phyloP scores from a whole-genome alignment of 2,329 filamentous ascomycete species.

The Diplodia sapinea region DNA sequence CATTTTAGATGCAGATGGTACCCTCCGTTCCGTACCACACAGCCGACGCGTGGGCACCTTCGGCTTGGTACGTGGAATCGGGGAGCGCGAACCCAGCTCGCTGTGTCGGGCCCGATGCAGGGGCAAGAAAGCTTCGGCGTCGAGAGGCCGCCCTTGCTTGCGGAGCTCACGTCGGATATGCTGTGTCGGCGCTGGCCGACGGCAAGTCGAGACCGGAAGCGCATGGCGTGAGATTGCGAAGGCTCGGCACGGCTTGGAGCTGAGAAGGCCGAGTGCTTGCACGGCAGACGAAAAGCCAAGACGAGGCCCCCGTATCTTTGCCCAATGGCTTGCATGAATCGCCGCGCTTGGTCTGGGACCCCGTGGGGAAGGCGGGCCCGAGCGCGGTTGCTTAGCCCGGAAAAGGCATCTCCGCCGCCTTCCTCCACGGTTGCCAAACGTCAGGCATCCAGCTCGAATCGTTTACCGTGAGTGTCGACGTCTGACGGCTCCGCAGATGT shows the following conservation, averaged over 20 bases:
- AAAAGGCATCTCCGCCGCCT: conserved; percentile 11
- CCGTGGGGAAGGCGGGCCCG: background rate
- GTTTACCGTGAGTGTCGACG: background rate
- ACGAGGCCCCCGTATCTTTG: conserved; percentile 10
- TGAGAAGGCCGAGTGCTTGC: conserved; percentile 8
- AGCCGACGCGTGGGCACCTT: background rate
- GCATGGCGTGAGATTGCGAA: conserved; percentile 18
- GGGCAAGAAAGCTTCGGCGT: background rate
- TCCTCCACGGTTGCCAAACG: background rate
- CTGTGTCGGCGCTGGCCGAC: background rate
- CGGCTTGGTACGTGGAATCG: background rate
- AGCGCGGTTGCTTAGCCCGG: background rate
- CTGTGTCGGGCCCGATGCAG: background rate
- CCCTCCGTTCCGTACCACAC: background rate
- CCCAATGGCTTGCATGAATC: conserved; percentile 1
- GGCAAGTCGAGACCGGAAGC: background rate
- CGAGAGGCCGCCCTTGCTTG: background rate
- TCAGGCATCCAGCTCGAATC: conserved; percentile 17
- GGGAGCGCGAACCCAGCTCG: background rate
- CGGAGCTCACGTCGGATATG: background rate
- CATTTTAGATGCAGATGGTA: background rate
- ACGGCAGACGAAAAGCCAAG: conserved; percentile 19
- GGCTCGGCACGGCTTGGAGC: background rate
- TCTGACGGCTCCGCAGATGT: conserved; percentile 3
- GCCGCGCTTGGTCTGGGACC: background rate